These are phyloP conservation scores for Iberis pinnata DNA, from an alignment of 345 rosid genomes.

Conservation along the genomic window DNA sequence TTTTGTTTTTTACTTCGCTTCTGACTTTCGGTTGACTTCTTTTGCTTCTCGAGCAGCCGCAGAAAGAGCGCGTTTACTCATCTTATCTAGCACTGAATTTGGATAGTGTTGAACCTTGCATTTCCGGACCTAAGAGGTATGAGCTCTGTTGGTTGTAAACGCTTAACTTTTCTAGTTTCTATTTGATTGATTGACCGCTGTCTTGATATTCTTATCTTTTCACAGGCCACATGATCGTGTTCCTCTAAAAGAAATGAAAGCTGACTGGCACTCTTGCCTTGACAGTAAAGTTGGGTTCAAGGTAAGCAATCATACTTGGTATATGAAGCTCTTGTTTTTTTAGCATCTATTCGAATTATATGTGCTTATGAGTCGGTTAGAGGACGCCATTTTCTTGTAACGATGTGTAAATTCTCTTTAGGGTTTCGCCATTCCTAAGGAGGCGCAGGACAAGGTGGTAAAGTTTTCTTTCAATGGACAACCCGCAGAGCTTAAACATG, in stretches of 20 bases:
- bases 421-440: constrained; percentile 97
- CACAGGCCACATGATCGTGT: constrained; percentile 93
- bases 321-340: not conserved
- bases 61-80: constrained; percentile 37
- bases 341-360: not conserved
- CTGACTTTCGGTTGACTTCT: constrained; percentile 3
- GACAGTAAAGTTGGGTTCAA: constrained; percentile 83
- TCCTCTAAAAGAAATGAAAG: constrained; percentile 79
- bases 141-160: constrained; percentile 14
- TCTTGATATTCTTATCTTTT: constrained; percentile 13
- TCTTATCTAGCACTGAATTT: constrained; percentile 67
- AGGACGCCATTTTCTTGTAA: no score
- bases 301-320: constrained; percentile 35
- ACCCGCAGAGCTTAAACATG: constrained; percentile 90
- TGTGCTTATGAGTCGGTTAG: not conserved
- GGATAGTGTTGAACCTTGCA: constrained; percentile 74
- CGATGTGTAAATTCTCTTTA: constrained; percentile 19
- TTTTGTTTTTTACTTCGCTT: not conserved
- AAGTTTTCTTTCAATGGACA: constrained; percentile 78
- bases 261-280: constrained; percentile 88
- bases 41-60: constrained; percentile 26
- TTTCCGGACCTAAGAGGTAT: constrained; percentile 92
- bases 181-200: not conserved
- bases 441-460: constrained; percentile 63
- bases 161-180: not conserved